A percentile compares a stretch with the other conserved stretches of the same genome.
Conservation (phyloP, 1,139 yeast genomes). For the Diutina catenulata region DNA sequence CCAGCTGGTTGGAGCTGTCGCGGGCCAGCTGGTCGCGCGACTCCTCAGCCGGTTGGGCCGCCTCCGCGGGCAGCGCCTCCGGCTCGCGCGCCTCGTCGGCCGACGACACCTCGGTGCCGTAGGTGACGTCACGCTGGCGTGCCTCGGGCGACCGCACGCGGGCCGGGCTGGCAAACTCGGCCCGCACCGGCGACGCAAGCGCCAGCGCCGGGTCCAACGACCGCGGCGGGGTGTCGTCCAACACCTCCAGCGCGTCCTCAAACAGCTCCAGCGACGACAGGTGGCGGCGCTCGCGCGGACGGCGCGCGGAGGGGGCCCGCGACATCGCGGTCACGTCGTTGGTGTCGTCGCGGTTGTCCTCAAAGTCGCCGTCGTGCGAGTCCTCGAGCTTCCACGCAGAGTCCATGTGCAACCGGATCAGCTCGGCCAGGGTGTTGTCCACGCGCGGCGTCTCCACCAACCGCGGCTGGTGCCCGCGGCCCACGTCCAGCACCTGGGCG, state of each 20-base stretch:
- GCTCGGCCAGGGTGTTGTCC: constrained; percentile 20
- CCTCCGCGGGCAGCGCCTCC: too few relatives aligned
- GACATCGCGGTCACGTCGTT: constrained; percentile 11
- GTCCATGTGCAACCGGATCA: constrained; percentile 15
- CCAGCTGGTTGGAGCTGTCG: constrained; percentile 10
- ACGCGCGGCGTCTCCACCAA: constrained; percentile 10
- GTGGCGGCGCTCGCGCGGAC: neutral
- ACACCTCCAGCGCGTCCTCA: constrained; percentile 7
- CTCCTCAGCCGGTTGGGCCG: neutral
- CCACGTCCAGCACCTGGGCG: constrained; percentile 3
- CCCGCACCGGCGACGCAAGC: constrained; percentile 7
- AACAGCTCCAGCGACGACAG: constrained; percentile 6
- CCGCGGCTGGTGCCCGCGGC: constrained; percentile 4
- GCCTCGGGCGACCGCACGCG: too few relatives aligned
- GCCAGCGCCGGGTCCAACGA: constrained; percentile 7
- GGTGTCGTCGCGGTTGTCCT: constrained; percentile 26
- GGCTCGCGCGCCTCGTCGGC: too few relatives aligned
- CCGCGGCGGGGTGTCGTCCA: constrained; percentile 8
- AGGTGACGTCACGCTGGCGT: too few relatives aligned
- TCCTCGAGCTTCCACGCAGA: constrained; percentile 30
- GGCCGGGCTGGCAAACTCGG: too few relatives aligned
- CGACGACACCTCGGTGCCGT: too few relatives aligned
- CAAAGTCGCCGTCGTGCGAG: constrained; percentile 32
- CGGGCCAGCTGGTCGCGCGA: constrained; percentile 6
- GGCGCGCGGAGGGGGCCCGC: neutral